A percentile compares a stretch with the other conserved stretches of the same genome.
These are phyloP conservation scores for Leptodermis oblonga DNA, from an alignment of 257 asterid genomes.

Conservation along the genomic window DNA sequence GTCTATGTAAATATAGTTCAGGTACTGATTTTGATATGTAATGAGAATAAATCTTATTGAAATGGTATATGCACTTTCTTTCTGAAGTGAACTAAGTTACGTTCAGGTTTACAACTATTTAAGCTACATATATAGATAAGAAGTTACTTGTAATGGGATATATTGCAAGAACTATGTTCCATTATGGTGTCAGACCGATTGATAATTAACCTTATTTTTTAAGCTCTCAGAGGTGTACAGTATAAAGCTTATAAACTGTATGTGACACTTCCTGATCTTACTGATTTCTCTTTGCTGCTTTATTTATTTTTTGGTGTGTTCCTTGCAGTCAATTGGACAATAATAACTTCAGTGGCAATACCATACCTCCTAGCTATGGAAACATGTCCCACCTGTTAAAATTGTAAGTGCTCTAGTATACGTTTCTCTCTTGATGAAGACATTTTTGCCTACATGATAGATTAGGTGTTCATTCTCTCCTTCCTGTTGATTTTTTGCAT, in stretches of 20 bases:
- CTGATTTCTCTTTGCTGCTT: slow-evolving; percentile 15
- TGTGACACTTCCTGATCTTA: neutral
- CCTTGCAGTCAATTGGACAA: slow-evolving; percentile 80
- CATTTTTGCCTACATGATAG: neutral
- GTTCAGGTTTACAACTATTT: neutral
- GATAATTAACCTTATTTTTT: neutral
- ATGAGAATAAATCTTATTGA: neutral
- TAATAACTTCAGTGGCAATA: slow-evolving; percentile 65
- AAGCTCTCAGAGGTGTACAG: neutral
- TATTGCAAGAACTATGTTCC: neutral
- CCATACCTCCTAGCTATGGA: slow-evolving; percentile 64
- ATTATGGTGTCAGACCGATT: neutral
- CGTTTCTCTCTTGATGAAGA: slow-evolving; percentile 13
- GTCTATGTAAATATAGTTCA: neutral
- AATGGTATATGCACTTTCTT: neutral
- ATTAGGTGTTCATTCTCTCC: neutral
- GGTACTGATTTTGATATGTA: neutral
- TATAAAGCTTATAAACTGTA: neutral
- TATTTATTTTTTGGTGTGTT: neutral
- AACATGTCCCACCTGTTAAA: slow-evolving; percentile 66
- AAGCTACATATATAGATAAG: neutral
- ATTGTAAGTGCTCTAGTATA: slow-evolving; percentile 50
- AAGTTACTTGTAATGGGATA: neutral
- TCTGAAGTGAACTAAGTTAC: neutral
- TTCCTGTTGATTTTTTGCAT: neutral